These are phyloP conservation scores for Chaetomium olivaceum DNA, from an alignment of 2,329 filamentous ascomycete species.

Conservation along the genomic window DNA sequence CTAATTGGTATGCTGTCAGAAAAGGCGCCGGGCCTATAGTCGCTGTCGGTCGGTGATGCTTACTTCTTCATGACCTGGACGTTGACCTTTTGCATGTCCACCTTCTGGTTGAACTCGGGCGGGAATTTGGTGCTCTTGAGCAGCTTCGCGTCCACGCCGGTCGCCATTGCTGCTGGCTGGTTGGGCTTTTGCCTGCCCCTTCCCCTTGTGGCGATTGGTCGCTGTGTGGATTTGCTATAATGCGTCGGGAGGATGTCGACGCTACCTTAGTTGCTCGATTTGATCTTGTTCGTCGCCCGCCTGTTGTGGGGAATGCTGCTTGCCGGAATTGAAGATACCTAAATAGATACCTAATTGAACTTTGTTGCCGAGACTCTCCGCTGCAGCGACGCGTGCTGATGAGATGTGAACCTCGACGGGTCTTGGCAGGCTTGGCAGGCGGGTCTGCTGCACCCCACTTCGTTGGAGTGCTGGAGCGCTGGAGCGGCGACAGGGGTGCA, in stretches of 20 bases:
- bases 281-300: background rate
- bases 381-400: conserved; percentile 7
- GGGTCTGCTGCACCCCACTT: background rate
- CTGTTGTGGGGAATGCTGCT: background rate
- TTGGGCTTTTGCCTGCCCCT: background rate
- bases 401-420: background rate
- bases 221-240: background rate
- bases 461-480: background rate
- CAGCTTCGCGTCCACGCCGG: conserved; percentile 84
- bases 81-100: conserved; percentile 97
- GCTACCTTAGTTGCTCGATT: background rate
- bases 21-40: background rate
- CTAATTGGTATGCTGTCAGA: conserved; percentile 48
- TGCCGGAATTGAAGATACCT: background rate
- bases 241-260: background rate
- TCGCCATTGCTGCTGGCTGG: conserved; percentile 61
- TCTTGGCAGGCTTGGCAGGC: conserved; percentile 1
- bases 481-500: conserved; percentile 3
- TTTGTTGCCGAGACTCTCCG: background rate
- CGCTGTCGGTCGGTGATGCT: conserved; percentile 37
- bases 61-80: conserved; percentile 97
- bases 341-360: background rate
- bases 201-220: background rate
- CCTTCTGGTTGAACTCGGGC: conserved; percentile 88
- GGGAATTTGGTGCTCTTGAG: conserved; percentile 92